Conservation (phyloP, 129 eudicot species). For the Flaveria robusta region DNA sequence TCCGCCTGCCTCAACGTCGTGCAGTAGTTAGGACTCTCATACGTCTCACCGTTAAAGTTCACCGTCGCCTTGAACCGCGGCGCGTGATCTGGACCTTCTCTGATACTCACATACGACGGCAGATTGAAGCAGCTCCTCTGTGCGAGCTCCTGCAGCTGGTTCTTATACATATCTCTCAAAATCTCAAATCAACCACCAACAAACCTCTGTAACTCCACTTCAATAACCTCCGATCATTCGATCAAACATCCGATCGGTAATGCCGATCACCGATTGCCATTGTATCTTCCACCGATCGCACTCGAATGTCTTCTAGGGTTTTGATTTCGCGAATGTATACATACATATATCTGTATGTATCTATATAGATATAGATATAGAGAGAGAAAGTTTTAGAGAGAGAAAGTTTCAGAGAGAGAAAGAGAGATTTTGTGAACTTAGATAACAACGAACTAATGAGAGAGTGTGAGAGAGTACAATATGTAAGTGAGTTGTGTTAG, state of each 20-base stretch:
- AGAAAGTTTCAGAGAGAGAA: slow-evolving; percentile 8
- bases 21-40: slow-evolving; percentile 23
- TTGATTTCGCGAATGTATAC: not conserved
- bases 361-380: not conserved
- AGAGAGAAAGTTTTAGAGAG: not conserved
- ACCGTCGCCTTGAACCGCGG: slow-evolving; percentile 18
- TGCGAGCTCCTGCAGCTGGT: slow-evolving; percentile 19
- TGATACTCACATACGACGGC: not conserved
- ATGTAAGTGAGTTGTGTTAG: slow-evolving; percentile 26
- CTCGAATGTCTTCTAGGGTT: not conserved
- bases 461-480: slow-evolving; percentile 27
- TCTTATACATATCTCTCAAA: slow-evolving; percentile 14
- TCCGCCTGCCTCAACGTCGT: slow-evolving; percentile 16
- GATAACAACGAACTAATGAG: slow-evolving; percentile 44
- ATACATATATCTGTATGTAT: not conserved
- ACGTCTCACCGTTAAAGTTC: slow-evolving; percentile 23
- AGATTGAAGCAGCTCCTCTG: slow-evolving; percentile 11
- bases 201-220: not conserved
- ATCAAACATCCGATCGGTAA: not conserved
- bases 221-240: not conserved
- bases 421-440: slow-evolving; percentile 13
- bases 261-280: not conserved
- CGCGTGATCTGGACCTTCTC: slow-evolving; percentile 21
- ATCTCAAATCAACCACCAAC: slow-evolving; percentile 5
- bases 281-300: not conserved